phyloP scores from a whole-genome alignment of 805 yeast species.

The Spathaspora girioi region DNA sequence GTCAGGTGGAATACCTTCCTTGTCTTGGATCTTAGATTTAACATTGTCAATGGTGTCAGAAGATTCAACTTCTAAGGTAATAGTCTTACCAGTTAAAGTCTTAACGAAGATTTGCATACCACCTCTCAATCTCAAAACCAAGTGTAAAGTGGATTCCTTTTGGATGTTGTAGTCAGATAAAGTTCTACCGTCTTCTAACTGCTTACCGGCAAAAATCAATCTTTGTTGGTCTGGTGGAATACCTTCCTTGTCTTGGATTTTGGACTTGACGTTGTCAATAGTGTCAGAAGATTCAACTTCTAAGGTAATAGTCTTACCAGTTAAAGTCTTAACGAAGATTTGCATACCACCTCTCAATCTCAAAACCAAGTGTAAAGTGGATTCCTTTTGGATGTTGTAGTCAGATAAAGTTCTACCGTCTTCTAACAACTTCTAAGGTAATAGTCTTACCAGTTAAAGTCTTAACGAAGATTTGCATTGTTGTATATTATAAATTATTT shows the following conservation, averaged over 20 bases:
- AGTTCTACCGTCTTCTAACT: constrained; percentile 98
- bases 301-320: constrained; percentile 98
- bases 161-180: constrained; percentile 99
- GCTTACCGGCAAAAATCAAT: constrained; percentile 99
- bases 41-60: constrained; percentile 98
- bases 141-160: constrained; percentile 97
- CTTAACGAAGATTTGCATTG: constrained; percentile 56
- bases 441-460: constrained; percentile 62
- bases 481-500: constrained; percentile 10
- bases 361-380: constrained; percentile 91
- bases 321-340: constrained; percentile 98
- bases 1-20: constrained; percentile 99
- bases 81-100: constrained; percentile 99
- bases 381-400: constrained; percentile 99
- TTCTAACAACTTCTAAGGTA: constrained; percentile 97
- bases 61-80: constrained; percentile 98
- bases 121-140: constrained; percentile 96
- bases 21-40: constrained; percentile 98
- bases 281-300: constrained; percentile 98
- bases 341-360: constrained; percentile 97
- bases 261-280: constrained; percentile 97
- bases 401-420: constrained; percentile 98
- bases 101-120: constrained; percentile 97
- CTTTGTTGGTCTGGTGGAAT: constrained; percentile 99
- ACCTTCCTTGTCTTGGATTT: constrained; percentile 99